Percentiles rank a stretch among this genome's conserved stretches.
Conservation (phyloP, 169 alveolate genomes). For the Eimeria falciformis region DNA sequence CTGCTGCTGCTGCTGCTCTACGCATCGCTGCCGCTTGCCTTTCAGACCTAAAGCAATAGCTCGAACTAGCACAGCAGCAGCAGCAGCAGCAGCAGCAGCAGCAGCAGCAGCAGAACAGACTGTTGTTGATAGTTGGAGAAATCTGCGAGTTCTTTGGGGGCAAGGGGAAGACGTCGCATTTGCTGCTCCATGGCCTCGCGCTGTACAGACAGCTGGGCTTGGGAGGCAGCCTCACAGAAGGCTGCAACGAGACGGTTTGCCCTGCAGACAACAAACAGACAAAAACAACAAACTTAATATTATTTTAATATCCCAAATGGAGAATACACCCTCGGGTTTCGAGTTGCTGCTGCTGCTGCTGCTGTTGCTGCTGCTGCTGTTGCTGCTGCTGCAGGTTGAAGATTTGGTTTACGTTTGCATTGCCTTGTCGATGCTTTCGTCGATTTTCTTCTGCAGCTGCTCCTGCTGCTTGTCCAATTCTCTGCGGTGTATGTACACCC, state of each 20-base stretch:
- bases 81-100: conserved; percentile 61
- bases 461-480: conserved; percentile 37
- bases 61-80: background rate
- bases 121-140: conserved; percentile 63
- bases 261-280: conserved; percentile 5
- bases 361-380: too few species aligned
- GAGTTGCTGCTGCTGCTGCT: too few species aligned
- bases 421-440: background rate
- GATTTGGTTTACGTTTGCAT: conserved; percentile 8
- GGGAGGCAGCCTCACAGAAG: background rate
- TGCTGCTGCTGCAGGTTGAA: background rate
- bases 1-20: background rate
- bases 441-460: background rate
- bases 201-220: background rate
- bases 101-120: conserved; percentile 12
- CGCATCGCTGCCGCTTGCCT: background rate
- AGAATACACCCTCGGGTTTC: too few species aligned
- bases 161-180: conserved; percentile 52
- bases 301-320: too few species aligned
- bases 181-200: conserved; percentile 52
- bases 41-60: background rate
- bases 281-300: too few species aligned
- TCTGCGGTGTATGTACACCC: conserved; percentile 55
- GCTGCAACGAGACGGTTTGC: conserved; percentile 2
- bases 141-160: conserved; percentile 67